Evolutionary conservation across 2,329 filamentous ascomycete species (phyloP), one percentile per base, ranked within the genome.

Genomic region (Colletotrichum australisinense): DNA sequence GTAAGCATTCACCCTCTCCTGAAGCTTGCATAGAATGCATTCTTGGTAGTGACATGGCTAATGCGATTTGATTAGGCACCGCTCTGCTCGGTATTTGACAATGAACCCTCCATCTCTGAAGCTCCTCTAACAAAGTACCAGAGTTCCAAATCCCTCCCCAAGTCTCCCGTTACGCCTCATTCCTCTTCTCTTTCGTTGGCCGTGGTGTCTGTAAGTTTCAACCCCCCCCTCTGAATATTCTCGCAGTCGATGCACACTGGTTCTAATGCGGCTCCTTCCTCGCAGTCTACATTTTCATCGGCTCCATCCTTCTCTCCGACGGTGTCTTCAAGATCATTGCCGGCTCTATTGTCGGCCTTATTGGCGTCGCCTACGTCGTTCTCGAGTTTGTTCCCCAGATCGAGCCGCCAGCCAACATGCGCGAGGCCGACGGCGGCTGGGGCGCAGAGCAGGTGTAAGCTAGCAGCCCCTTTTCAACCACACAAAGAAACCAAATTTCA

Each of bases 131-230:
- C 56, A 35, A 12, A 16, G 12, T 63, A 9, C 24, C 79, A 88
- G 97, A 99, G 85, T 97, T 98, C 87, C 93, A 98, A 84, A 96
- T 98, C 78, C 96, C 97, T 63, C 94, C 95, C 73, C 95, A 98
- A 83, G 89, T 98, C 67, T 93, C 95, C 72, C 93, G 95, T 85
- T 98, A 98, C 87, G 96, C 95, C 67, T 97, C 95, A 12, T 99
- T 99, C 88, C 92, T 98, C 84, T 98, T 98, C 88, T 97, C 94
- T 71, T 98, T 99, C 89, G 86, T 98, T 78, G 97, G 97, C 75
- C 95, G 97, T 81, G 97, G 97, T 84, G 88, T 95, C 82, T 98
- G 95, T 98, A 91, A 86, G 95, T 92, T 19, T 49, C 7, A 55
- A 22, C 16, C 46, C 30, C 67, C 59, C 32, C 32, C 32, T 35